Base-by-base conservation (phyloP, 2,329 filamentous ascomycete species). In the Metarhizium guizhouense region DNA sequence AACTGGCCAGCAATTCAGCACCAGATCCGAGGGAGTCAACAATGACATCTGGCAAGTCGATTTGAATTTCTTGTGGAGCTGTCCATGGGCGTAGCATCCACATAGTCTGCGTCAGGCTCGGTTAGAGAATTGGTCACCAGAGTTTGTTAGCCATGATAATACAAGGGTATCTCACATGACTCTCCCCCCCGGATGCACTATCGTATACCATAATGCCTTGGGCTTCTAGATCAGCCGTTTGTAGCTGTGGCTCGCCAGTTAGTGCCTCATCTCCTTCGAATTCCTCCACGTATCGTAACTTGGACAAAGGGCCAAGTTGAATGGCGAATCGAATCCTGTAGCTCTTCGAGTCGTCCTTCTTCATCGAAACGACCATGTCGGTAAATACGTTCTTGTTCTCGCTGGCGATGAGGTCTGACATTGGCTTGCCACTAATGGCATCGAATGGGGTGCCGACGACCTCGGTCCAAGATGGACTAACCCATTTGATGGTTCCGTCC, bases 141-240 rank as follows among this genome's bases (percentile, higher is more conserved):
- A 53, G 32, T 38, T 18, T 49, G 45, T 7, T 20, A n/a, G 30
- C 16, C 14, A 43, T 30, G 13, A 30, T 14, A 30, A 30, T 48
- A 29, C 45, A 16, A 48, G 45, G 45, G 30, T 55, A 80, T 14
- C 88, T 78, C 81, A 95, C 90, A 78, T 97, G 93, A 66, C 90
- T 94, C 68, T 94, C 89, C 55, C 86, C 87, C 53, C 90, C 91
- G 42, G 90, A 89, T 13, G 87, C 82, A 59, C 88, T 85, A 69
- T 97, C 92, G 68, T 96, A 97, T 6, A 97, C 90, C 87, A 97
- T 95, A 67, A 99, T 99, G 25, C 94, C 94, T 72, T 99, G 94
- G 6, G 90, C 95, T 73, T 99, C 95, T 57, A 99, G 81, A 59
- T 91, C 87, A 58, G 96, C 78, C 43, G 83, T 59, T 55, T 70